Percentiles rank a stretch among this genome's conserved stretches.
Evolutionary conservation across 345 rosid genomes (phyloP).

Genomic region (Capsella bursapastoris): DNA sequence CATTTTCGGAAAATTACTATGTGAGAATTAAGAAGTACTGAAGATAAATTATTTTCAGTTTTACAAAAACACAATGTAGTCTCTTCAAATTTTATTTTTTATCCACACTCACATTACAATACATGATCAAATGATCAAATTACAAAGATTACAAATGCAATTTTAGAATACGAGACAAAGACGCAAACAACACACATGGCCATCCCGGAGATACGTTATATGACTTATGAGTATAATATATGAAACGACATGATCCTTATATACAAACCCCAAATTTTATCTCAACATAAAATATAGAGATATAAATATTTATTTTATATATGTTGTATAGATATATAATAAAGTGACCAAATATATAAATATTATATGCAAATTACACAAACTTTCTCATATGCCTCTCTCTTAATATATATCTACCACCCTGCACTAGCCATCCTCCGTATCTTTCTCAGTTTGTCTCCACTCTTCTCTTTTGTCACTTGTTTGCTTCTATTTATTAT

Average conservation of each 20-base stretch:
- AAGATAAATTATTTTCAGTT: not conserved
- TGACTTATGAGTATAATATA: not conserved
- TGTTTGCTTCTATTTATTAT: conserved; percentile 48
- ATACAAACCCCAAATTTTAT: not conserved
- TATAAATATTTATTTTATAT: conserved; percentile 21
- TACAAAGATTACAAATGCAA: not conserved
- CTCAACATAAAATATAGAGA: conserved; percentile 3
- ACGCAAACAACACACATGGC: not conserved
- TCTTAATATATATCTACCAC: conserved; percentile 50
- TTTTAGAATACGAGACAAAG: not conserved
- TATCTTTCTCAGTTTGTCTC: conserved; percentile 52
- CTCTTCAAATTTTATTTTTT: not conserved
- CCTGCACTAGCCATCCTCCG: conserved; percentile 63
- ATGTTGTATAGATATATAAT: conserved; percentile 16
- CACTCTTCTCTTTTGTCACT: conserved; percentile 46
- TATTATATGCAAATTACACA: conserved; percentile 25
- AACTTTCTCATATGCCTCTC: not conserved
- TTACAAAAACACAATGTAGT: not conserved
- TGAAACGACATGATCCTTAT: conserved; percentile 3
- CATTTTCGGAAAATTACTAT: not conserved
- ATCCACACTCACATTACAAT: not conserved
- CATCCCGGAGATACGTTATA: not conserved
- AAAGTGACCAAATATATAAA: not conserved
- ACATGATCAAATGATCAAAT: not conserved
- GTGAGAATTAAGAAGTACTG: not conserved